Evolutionary conservation across 2,329 filamentous ascomycete genomes (phyloP).

Genomic region (Diaporthe ampelina): DNA sequence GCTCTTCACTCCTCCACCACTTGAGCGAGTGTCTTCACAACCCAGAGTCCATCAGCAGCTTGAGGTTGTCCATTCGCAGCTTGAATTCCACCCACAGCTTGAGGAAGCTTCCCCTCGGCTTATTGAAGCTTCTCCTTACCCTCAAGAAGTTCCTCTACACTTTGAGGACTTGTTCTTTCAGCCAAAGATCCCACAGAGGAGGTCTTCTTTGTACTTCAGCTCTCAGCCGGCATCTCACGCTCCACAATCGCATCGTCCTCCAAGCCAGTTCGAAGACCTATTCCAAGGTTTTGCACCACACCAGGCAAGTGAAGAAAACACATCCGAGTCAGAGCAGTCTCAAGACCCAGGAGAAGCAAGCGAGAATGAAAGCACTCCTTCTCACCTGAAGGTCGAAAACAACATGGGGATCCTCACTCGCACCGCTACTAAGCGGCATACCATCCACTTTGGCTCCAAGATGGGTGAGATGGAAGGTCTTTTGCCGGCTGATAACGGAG

Average conservation of each 20-base stretch:
- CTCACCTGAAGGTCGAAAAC: neutral
- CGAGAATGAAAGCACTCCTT: neutral
- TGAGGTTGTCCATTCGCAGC: neutral
- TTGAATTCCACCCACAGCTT: neutral
- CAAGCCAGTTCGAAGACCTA: slow-evolving; percentile 12
- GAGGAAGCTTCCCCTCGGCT: neutral
- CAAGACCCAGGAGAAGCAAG: neutral
- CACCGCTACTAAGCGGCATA: neutral
- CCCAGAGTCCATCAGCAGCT: too few species aligned
- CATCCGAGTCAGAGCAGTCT: neutral
- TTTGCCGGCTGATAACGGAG: neutral
- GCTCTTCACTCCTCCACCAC: neutral
- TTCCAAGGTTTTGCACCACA: slow-evolving; percentile 15
- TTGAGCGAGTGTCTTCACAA: neutral
- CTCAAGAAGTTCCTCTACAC: neutral
- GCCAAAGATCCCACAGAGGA: slow-evolving; percentile 31
- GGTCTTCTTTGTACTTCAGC: slow-evolving; percentile 33
- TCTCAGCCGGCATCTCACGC: slow-evolving; percentile 6
- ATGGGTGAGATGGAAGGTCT: neutral
- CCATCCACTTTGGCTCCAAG: slow-evolving; percentile 3
- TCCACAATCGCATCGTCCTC: neutral
- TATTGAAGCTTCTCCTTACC: neutral
- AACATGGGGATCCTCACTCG: neutral
- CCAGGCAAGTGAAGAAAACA: neutral
- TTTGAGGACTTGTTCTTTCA: neutral